Base-by-base conservation (phyloP, 2,329 filamentous ascomycete species). In the Fusarium sp. region DNA sequence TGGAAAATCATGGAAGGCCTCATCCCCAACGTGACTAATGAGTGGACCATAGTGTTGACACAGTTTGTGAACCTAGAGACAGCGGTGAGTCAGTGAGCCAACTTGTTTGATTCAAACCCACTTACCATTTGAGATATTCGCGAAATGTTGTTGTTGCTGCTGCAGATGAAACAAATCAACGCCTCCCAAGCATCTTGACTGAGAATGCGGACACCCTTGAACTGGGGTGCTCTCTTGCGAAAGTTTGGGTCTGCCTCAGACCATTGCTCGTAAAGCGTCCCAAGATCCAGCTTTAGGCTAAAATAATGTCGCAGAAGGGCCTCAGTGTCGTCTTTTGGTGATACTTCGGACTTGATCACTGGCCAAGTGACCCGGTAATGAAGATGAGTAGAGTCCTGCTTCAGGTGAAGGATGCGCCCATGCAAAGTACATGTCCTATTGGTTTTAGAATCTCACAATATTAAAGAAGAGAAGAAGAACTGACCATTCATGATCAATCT, bases 161-260 rank as follows among this genome's bases (percentile, higher is more conserved):
- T 98, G 87, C 96, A 99, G 73, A 99, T 99, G 83, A 99, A 99
- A 66, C 93, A 92, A 27, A 99, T 87, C 24, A 99, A 87, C 1
- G 96, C 92, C 83, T 99, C 96, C 96, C 97, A 99, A 1, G 96
- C 92, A 85, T 98, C 95, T 84, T 99, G 96, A 77, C 93, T 94
- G 52, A 99, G 85, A 74, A 99, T 98, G 24, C 96, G 92, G 65
- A 99, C 93, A 14, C 97, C 96, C 0, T 93, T 92, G 81, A 99
- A 99, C 65, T 92, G 91, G 0, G 93, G 92, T 0, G 96, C 96
- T 76, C 94, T 94, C 79, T 92, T 93, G 77, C 92, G 93, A 84
- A 99, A 99, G 82, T 98, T 98, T 29, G 92, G 83, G 80, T 99
- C 96, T 5, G 92, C 89, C 0, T 87, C 85, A 1, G 95, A 95